Evolutionary conservation across 176 grass and related monocot genomes (phyloP).

Genomic region (Lolium multiflorum): DNA sequence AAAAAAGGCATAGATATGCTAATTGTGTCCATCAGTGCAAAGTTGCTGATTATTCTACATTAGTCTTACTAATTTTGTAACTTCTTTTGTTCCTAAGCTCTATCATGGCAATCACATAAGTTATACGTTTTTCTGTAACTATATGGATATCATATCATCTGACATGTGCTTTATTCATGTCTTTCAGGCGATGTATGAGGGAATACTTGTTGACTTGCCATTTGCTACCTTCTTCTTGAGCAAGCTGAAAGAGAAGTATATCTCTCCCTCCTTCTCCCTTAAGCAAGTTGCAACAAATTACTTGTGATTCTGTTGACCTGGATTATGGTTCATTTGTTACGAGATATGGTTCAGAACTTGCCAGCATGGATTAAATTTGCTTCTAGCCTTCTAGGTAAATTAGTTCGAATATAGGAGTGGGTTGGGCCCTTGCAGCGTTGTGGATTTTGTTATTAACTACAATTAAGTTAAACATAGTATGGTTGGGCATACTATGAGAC

Average conservation of each 20-base stretch:
- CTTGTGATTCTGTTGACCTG: background rate
- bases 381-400: background rate
- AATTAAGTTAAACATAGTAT: slow-evolving; percentile 7
- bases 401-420: slow-evolving; percentile 6
- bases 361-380: slow-evolving; percentile 19
- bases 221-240: slow-evolving; percentile 98
- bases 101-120: background rate
- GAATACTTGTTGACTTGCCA: slow-evolving; percentile 94
- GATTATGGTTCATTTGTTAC: slow-evolving; percentile 4
- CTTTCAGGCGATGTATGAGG: slow-evolving; percentile 90
- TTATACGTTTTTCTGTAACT: slow-evolving; percentile 5
- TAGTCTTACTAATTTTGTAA: slow-evolving; percentile 20
- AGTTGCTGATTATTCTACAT: background rate
- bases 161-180: slow-evolving; percentile 34
- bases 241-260: slow-evolving; percentile 96
- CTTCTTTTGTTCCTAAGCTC: slow-evolving; percentile 1
- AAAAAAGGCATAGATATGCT: background rate
- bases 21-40: background rate
- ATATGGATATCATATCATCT: slow-evolving; percentile 30
- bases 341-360: slow-evolving; percentile 21
- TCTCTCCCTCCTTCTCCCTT: slow-evolving; percentile 35
- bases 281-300: slow-evolving; percentile 73
- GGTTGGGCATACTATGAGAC: background rate
- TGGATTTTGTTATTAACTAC: slow-evolving; percentile 14
- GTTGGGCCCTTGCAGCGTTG: background rate